phyloP scores from a whole-genome alignment of 2,329 filamentous ascomycete genomes.

The Cryphonectria carpinicola region DNA sequence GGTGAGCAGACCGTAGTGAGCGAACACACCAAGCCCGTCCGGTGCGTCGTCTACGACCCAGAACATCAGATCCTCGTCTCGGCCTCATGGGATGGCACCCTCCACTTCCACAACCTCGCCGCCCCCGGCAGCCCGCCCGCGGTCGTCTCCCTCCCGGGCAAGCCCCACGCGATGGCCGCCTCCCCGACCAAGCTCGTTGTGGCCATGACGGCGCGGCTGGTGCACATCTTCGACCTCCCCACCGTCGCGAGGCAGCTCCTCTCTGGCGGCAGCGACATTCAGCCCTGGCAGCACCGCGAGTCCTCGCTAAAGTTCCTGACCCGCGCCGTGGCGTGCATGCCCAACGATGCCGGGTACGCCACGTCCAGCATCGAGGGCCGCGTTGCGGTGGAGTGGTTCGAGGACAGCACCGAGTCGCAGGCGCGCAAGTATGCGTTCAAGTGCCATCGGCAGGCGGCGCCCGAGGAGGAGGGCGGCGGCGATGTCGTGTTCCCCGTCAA shows the following conservation, averaged over 20 bases:
- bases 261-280: constrained; percentile 55
- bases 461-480: constrained; percentile 63
- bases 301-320: constrained; percentile 97
- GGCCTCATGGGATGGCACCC: constrained; percentile 89
- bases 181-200: constrained; percentile 84
- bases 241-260: constrained; percentile 62
- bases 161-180: constrained; percentile 84
- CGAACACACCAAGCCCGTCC: constrained; percentile 78
- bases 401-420: constrained; percentile 81
- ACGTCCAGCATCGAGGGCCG: constrained; percentile 92
- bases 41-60: constrained; percentile 80
- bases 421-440: constrained; percentile 98
- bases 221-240: constrained; percentile 90
- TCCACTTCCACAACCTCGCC: constrained; percentile 78
- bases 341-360: constrained; percentile 91
- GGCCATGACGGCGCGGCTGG: constrained; percentile 90
- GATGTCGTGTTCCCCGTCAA: constrained; percentile 94
- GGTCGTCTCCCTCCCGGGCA: constrained; percentile 74
- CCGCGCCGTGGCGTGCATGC: constrained; percentile 92
- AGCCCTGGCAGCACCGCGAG: constrained; percentile 92
- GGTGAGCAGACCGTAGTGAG: constrained; percentile 76
- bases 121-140: constrained; percentile 59
- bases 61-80: constrained; percentile 81
- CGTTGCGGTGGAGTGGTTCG: constrained; percentile 97
- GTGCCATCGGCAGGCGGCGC: constrained; percentile 80